Percentiles rank a stretch among this genome's conserved stretches.
These are phyloP conservation scores for Cladophialophora chaetospira DNA, from an alignment of 2,329 filamentous ascomycete species.

Conservation along the genomic window DNA sequence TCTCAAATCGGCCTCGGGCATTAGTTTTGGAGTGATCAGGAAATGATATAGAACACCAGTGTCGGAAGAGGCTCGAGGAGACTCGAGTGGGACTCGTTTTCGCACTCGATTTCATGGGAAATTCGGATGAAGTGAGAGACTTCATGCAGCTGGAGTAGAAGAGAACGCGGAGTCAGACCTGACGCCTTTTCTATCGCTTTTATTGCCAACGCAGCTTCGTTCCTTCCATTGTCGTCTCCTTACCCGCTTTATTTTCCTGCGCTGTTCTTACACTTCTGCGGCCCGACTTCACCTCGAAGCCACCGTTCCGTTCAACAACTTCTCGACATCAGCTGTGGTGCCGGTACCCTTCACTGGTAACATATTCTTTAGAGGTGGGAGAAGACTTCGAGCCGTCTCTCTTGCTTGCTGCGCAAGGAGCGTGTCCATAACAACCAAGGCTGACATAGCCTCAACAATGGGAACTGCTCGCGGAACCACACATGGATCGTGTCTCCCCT, in stretches of 20 bases:
- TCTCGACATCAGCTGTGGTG: constrained; percentile 24
- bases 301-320: constrained; percentile 23
- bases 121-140: no score
- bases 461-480: constrained; percentile 82
- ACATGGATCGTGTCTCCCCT: constrained; percentile 91
- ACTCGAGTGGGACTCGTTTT: no score
- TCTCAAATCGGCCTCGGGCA: no score
- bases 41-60: no score
- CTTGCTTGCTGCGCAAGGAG: constrained; percentile 77
- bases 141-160: no score
- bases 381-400: constrained; percentile 45
- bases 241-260: neutral
- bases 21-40: no score
- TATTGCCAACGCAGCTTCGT: no score
- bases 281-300: neutral
- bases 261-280: constrained; percentile 1
- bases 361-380: constrained; percentile 26
- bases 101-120: no score
- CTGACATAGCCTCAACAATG: constrained; percentile 80
- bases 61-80: no score
- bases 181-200: no score
- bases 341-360: constrained; percentile 29
- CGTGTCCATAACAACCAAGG: constrained; percentile 83
- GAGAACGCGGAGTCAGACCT: no score
- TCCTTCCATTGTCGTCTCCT: no score